Evolutionary conservation across 768 basidiomycete genomes (phyloP).

Genomic region (Hypholoma fasciculare): DNA sequence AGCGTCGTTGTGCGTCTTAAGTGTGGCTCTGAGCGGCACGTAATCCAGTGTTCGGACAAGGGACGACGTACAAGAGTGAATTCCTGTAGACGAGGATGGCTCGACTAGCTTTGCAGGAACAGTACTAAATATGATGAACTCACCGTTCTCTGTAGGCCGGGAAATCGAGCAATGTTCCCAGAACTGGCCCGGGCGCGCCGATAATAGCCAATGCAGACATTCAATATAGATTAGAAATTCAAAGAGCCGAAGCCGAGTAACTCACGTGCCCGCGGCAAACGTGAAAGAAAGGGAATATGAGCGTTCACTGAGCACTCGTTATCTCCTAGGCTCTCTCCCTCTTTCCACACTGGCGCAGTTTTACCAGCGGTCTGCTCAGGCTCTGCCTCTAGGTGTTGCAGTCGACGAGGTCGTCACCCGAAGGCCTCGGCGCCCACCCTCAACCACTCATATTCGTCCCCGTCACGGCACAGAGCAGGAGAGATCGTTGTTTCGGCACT

Average conservation of each 20-base stretch:
- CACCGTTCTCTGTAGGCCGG: conserved; percentile 63
- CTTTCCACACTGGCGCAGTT: conserved; percentile 19
- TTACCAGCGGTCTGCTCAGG: conserved; percentile 7
- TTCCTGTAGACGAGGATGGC: conserved; percentile 44
- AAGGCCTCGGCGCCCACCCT: background rate
- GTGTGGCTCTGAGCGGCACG: too few relatives aligned
- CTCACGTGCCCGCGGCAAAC: background rate
- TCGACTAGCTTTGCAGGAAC: too few relatives aligned
- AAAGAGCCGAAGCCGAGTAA: too few relatives aligned
- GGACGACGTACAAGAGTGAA: conserved; percentile 56
- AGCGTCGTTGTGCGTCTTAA: conserved; percentile 52
- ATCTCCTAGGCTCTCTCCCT: conserved; percentile 4
- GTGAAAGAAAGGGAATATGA: background rate
- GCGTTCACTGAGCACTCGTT: background rate
- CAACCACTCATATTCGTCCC: background rate
- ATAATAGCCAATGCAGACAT: conserved; percentile 48
- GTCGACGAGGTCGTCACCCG: conserved; percentile 7
- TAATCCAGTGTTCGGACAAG: background rate
- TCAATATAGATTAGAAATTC: too few relatives aligned
- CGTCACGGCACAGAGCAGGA: background rate
- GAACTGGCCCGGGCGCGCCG: conserved; percentile 61
- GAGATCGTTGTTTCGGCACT: background rate
- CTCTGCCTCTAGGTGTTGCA: conserved; percentile 8
- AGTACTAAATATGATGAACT: too few relatives aligned
- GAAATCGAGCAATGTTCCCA: conserved; percentile 68